Conservation (phyloP, 139 green algal species). For the Choricystis sp. region DNA sequence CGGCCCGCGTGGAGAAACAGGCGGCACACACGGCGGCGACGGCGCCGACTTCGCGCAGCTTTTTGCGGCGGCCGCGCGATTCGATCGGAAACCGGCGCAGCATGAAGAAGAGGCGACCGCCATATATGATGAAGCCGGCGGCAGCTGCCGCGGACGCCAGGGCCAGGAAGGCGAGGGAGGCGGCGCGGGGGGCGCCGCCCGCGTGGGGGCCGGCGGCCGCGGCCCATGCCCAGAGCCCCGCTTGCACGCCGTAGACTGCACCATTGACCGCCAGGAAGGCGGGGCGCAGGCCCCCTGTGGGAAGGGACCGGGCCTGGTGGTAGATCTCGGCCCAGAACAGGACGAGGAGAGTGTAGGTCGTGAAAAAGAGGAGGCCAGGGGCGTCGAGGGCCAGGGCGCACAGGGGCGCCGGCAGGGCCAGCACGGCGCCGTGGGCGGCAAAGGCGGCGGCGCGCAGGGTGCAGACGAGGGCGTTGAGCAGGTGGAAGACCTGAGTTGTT, state of each 20-base stretch:
- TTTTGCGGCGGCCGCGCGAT: slow-evolving; percentile 74
- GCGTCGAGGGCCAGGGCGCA: slow-evolving; percentile 69
- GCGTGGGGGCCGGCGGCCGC: not conserved
- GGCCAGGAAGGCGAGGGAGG: slow-evolving; percentile 49
- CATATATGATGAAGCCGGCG: slow-evolving; percentile 84
- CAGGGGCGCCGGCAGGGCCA: not conserved
- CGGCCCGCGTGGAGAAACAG: slow-evolving; percentile 63
- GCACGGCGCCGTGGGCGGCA: slow-evolving; percentile 3
- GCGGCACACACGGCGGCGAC: slow-evolving; percentile 85
- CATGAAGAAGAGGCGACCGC: slow-evolving; percentile 84
- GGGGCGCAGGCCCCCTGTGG: slow-evolving; percentile 57
- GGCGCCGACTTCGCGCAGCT: slow-evolving; percentile 86
- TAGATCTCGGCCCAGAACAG: slow-evolving; percentile 99
- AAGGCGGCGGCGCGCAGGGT: slow-evolving; percentile 60
- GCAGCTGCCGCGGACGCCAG: slow-evolving; percentile 60
- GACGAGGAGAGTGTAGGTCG: slow-evolving; percentile 93
- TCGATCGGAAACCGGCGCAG: slow-evolving; percentile 91
- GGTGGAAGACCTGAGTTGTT: no score
- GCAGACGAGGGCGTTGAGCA: slow-evolving; percentile 85
- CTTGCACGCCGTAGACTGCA: slow-evolving; percentile 63
- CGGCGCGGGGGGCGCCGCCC: slow-evolving; percentile 17
- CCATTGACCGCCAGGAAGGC: slow-evolving; percentile 74
- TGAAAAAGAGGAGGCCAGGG: slow-evolving; percentile 90
- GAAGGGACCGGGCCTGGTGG: slow-evolving; percentile 76
- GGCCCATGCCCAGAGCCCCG: slow-evolving; percentile 6